Base-by-base conservation (phyloP, 139 green algal species). In the Coccomyxa sp. region DNA sequence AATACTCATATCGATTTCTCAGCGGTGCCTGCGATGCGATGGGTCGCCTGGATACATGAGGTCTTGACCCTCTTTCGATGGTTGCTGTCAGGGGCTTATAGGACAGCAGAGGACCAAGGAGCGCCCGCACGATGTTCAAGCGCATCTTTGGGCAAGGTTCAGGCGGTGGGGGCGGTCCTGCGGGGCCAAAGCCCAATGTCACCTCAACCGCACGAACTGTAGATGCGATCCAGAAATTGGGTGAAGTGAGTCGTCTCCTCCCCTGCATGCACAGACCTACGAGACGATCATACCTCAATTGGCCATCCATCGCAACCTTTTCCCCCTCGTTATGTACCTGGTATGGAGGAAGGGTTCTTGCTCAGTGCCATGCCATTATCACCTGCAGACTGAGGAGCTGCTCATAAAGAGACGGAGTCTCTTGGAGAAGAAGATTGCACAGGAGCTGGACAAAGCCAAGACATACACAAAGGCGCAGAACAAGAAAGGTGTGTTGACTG, bases 341-440 rank as follows among this genome's bases (percentile, higher is more conserved):
- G n/a, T n/a, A n/a, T n/a, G n/a, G n/a, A n/a, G n/a, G n/a, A n/a
- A n/a, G n/a, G n/a, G n/a, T n/a, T n/a, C n/a, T n/a, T n/a, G n/a
- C n/a, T n/a, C n/a, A n/a, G n/a, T n/a, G n/a, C n/a, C n/a, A n/a
- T n/a, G n/a, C n/a, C n/a, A n/a, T n/a, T n/a, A n/a, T n/a, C n/a
- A 3, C 36, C 16, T 81, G 54, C 84, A 99, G 86, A 93, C 93
- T 37, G 89, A 97, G 75, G 94, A 98, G 81, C 89, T 96, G 82
- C 86, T 99, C 36, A 89, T 95, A 41, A 98, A 98, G 82, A 90
- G 93, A 69, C 90, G 94, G 39, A 78, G 83, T 29, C 75, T 99
- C 24, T 81, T 99, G 33, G 90, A 98, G 79, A 96, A 96, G 78
- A 93, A 93, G 55, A 87, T 97, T 16, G 89, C 87, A 0, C 75